phyloP scores from a whole-genome alignment of 2,329 filamentous ascomycete genomes.

The Colletotrichum sp. region DNA sequence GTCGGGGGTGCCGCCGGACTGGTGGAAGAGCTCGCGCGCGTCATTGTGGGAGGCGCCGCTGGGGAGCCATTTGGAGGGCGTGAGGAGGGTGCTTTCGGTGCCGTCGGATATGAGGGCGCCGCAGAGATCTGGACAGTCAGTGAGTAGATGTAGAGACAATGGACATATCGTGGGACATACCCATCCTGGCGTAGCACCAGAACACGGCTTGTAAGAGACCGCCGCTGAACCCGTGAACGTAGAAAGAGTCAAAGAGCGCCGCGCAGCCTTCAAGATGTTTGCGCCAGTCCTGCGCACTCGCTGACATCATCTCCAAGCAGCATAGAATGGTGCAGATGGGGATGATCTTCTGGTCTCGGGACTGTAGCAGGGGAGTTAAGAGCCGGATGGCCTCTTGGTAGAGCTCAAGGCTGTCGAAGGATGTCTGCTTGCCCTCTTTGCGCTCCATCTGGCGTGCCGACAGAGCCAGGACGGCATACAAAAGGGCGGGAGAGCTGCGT shows the following conservation, averaged over 20 bases:
- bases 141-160: not conserved
- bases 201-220: conserved; percentile 60
- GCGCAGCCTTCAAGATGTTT: conserved; percentile 63
- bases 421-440: conserved; percentile 46
- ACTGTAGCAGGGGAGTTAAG: conserved; percentile 37
- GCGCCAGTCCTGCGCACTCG: conserved; percentile 52
- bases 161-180: conserved; percentile 28
- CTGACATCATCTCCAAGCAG: conserved; percentile 48
- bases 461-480: conserved; percentile 58
- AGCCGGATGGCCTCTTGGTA: conserved; percentile 59
- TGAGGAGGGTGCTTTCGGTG: conserved; percentile 55
- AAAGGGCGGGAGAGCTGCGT: conserved; percentile 47
- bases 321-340: conserved; percentile 44
- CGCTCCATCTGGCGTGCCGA: conserved; percentile 60
- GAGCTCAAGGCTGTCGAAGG: conserved; percentile 57
- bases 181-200: conserved; percentile 65
- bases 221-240: conserved; percentile 57
- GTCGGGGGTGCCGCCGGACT: conserved; percentile 39
- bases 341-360: conserved; percentile 35
- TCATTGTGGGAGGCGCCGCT: conserved; percentile 39
- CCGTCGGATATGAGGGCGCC: conserved; percentile 60
- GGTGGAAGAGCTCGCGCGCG: conserved; percentile 39
- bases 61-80: conserved; percentile 52
- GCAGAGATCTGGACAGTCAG: conserved; percentile 50
- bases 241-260: conserved; percentile 56